Evolutionary conservation across 176 grass and related monocot species (phyloP), one percentile per base, ranked within the genome.

Genomic region (Triticum monococcum): DNA sequence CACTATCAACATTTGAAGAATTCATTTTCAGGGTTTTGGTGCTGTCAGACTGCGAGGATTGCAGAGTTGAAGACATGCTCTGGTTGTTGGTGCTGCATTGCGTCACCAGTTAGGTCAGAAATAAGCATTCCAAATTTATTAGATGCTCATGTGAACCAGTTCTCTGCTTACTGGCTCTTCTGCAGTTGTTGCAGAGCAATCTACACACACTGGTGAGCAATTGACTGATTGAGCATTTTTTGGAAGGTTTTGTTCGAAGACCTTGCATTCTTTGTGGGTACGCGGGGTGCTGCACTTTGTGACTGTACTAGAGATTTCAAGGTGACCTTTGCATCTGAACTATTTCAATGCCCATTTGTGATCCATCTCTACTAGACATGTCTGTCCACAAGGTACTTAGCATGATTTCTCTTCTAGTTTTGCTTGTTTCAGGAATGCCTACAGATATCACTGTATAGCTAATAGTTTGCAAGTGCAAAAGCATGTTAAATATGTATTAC

Each of bases 341-440:
- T 94, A 31, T 89, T 86, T 81, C 86, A 88, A 3, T 77, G 87
- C 22, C 86, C 79, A 69, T 91, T 92, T 77, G 41, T 72, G 86
- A 85, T 63, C 77, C 80, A 40, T 87, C 83, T 87, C 71, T 79
- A 76, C 40, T 86, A 68, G 66, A 79, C 80, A 59, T 67, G 61
- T 65, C 61, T 26, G 38, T 30, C 40, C 89, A 67, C 74, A 88
- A 89, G 87, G 89, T 94, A 87, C 65, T 14, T 4, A 7, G 4
- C n/a, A 68, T 0, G 67, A 37, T 40, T 41, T 16, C 64, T 76
- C 22, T 60, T 83, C 9, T 81, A 82, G 26, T 66, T 75, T 41
- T 85, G 73, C 41, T 71, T 76, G 75, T 89, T 69, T 63, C 56
- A 9, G 79, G 90, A 52, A 75, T 9, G 38, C 79, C 74, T 87